phyloP scores from a whole-genome alignment of 2,329 filamentous ascomycete genomes.

The Lecanoromycetidae sp. region DNA sequence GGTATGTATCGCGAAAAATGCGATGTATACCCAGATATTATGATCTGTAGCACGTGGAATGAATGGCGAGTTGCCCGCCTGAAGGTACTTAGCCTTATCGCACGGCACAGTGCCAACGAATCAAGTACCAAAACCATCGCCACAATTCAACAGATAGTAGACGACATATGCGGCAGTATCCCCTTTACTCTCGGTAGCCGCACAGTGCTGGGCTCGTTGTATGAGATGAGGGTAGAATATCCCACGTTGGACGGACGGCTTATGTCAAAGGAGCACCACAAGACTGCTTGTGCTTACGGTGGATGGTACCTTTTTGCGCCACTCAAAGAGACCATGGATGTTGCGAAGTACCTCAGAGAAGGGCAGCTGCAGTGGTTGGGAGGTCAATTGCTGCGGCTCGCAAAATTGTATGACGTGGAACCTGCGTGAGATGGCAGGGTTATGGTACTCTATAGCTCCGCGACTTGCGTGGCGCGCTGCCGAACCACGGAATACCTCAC shows the following conservation, averaged over 20 bases:
- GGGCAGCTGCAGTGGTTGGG: conserved; percentile 3
- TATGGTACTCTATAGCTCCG: too few relatives aligned
- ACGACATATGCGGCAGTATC: conserved; percentile 10
- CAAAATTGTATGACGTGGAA: conserved; percentile 2
- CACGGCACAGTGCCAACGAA: too few relatives aligned
- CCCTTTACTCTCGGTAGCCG: conserved; percentile 12
- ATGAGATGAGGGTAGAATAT: conserved; percentile 5
- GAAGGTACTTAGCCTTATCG: conserved; percentile 11
- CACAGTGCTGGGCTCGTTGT: conserved; percentile 1
- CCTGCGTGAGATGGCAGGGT: too few relatives aligned
- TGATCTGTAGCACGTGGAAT: conserved; percentile 15
- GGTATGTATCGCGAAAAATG: conserved; percentile 16
- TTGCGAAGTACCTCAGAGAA: conserved; percentile 6
- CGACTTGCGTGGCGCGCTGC: too few relatives aligned
- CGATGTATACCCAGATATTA: conserved; percentile 15
- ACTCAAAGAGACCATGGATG: conserved; percentile 6
- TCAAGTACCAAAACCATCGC: neutral
- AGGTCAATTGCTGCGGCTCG: conserved; percentile 8
- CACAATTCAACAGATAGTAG: conserved; percentile 10
- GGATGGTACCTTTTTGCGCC: conserved; percentile 13
- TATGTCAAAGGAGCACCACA: conserved; percentile 6
- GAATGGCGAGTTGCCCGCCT: conserved; percentile 14
- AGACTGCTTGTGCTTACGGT: conserved; percentile 6
- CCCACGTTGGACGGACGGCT: conserved; percentile 5
- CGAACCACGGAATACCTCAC: too few relatives aligned